These are phyloP conservation scores for Magnolia kwangsiensis DNA, from an alignment of 164 flowering plant genomes.

Conservation along the genomic window DNA sequence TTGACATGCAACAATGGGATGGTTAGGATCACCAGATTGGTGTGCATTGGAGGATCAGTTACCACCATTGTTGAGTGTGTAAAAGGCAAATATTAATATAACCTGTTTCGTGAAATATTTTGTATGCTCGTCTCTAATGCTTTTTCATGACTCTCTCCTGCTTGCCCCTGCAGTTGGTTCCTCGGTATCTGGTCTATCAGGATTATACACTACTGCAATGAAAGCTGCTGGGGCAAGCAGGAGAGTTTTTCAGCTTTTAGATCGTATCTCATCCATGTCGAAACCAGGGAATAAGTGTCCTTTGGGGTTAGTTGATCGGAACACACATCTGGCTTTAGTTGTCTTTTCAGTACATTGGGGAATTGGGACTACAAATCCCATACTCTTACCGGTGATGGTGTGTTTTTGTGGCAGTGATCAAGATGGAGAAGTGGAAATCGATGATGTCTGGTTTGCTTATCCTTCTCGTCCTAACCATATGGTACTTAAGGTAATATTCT, in stretches of 20 bases:
- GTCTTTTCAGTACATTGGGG: not conserved
- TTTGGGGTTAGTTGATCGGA: constrained; percentile 48
- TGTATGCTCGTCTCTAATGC: too few species aligned
- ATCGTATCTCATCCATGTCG: constrained; percentile 80
- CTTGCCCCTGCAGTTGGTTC: constrained; percentile 64
- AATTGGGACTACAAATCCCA: not conserved
- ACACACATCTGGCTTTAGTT: not conserved
- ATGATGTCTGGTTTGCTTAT: constrained; percentile 97
- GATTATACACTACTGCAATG: constrained; percentile 84
- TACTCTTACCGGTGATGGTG: not conserved
- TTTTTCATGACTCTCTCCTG: not conserved
- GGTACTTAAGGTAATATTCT: constrained; percentile 75
- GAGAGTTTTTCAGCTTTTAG: constrained; percentile 91
- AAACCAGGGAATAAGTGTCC: constrained; percentile 81
- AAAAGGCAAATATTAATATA: too few species aligned
- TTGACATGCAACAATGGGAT: too few species aligned
- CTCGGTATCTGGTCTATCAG: constrained; percentile 76
- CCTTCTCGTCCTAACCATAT: constrained; percentile 90
- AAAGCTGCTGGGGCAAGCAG: constrained; percentile 99
- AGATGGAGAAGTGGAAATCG: constrained; percentile 84
- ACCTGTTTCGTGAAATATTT: too few species aligned
- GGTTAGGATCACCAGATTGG: too few species aligned
- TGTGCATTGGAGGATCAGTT: too few species aligned
- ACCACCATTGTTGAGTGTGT: too few species aligned
- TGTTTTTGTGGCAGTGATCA: constrained; percentile 41